Evolutionary conservation across 306 rosid genomes (phyloP).

Genomic region (Dryas octopetala): DNA sequence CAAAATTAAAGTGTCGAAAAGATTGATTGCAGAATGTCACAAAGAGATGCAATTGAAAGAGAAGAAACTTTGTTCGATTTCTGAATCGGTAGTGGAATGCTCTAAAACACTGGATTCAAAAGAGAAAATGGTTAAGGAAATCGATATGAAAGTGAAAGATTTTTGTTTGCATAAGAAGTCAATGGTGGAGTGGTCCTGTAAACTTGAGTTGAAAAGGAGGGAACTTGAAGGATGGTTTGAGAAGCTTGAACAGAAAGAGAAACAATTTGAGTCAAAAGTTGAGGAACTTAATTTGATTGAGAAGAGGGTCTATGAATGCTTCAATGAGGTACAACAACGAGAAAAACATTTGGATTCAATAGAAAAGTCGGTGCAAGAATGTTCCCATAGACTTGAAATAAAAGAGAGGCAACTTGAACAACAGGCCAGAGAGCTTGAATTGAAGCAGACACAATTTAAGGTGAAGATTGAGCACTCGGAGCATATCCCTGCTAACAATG

Average conservation of each 20-base stretch:
- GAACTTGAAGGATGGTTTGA: not conserved
- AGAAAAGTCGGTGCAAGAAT: slow-evolving; percentile 9
- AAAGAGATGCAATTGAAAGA: not conserved
- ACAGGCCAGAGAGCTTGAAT: slow-evolving; percentile 22
- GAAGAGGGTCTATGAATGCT: slow-evolving; percentile 5
- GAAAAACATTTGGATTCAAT: slow-evolving; percentile 6
- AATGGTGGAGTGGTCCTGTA: slow-evolving; percentile 6
- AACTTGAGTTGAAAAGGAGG: not conserved
- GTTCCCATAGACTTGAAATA: slow-evolving; percentile 20
- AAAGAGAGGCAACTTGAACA: slow-evolving; percentile 21
- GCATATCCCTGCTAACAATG: not conserved
- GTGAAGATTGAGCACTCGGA: slow-evolving; percentile 14
- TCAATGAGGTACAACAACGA: slow-evolving; percentile 26
- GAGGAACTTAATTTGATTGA: not conserved
- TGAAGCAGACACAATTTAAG: slow-evolving; percentile 17
- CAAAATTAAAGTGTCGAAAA: not conserved
- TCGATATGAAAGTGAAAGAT: not conserved
- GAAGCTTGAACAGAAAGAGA: not conserved
- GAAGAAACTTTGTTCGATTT: not conserved
- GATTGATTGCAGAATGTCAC: not conserved
- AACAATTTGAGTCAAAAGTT: not conserved
- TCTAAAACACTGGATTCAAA: not conserved
- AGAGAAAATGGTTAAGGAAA: not conserved
- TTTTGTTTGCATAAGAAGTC: slow-evolving; percentile 10
- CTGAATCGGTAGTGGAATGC: not conserved